These are phyloP conservation scores for Salvia splendens DNA, from an alignment of 257 asterid species.

Conservation along the genomic window DNA sequence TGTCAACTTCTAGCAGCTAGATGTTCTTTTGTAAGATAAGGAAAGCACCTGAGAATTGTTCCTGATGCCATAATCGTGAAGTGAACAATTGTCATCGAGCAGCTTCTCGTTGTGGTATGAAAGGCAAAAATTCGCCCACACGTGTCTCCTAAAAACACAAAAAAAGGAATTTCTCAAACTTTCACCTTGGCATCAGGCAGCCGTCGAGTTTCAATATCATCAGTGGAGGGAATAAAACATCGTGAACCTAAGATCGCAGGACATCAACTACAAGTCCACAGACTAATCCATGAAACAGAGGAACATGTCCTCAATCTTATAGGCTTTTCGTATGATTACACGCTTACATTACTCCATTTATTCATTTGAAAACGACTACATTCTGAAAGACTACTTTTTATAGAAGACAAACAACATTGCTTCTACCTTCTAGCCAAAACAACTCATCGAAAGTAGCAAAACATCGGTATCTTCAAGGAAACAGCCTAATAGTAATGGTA, in stretches of 20 bases:
- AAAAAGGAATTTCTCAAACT: conserved; percentile 9
- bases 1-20: background rate
- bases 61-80: conserved; percentile 65
- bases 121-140: conserved; percentile 85
- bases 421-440: background rate
- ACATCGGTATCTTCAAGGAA: conserved; percentile 2
- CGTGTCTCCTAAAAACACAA: conserved; percentile 71
- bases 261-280: background rate
- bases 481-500: background rate
- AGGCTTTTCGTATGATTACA: background rate
- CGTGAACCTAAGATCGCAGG: background rate
- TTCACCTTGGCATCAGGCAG: background rate
- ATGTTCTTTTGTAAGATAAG: background rate
- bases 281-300: background rate
- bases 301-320: background rate
- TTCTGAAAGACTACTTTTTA: background rate
- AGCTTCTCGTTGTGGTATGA: conserved; percentile 67
- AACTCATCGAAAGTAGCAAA: conserved; percentile 6
- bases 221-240: background rate
- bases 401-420: background rate
- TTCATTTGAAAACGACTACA: background rate
- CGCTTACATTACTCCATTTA: background rate
- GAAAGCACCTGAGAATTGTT: conserved; percentile 76
- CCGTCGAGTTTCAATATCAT: background rate
- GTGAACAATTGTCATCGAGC: conserved; percentile 59